Percentiles rank a stretch among this genome's conserved stretches.
phyloP scores from a whole-genome alignment of 805 yeast species.

The Zygosaccharomyces lentus region DNA sequence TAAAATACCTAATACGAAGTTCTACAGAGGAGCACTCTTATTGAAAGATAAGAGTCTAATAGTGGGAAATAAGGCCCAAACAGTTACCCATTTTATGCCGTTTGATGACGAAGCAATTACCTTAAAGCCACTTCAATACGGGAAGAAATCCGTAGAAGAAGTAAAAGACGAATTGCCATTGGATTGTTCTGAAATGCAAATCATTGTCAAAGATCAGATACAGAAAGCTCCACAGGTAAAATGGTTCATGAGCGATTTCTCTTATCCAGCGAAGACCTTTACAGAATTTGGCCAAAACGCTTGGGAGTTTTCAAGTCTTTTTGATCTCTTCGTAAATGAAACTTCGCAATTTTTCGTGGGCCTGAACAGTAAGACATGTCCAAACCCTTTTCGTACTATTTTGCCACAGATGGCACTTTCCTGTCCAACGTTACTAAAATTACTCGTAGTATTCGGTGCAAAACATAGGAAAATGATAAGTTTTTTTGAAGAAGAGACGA shows the following conservation, averaged over 20 bases:
- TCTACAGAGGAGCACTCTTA: constrained; percentile 1
- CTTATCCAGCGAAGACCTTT: too few species aligned
- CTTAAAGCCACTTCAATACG: neutral
- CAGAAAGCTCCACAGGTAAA: too few species aligned
- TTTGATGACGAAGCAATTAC: neutral
- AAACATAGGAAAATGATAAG: constrained; percentile 36
- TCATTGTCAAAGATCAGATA: too few species aligned
- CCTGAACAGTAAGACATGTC: constrained; percentile 49
- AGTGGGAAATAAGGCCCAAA: neutral
- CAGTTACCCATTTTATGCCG: neutral
- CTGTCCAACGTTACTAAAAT: constrained; percentile 49
- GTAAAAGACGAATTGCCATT: neutral
- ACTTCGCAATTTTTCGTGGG: constrained; percentile 64
- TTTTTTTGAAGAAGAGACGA: neutral
- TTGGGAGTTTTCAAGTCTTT: constrained; percentile 47
- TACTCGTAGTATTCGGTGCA: constrained; percentile 50
- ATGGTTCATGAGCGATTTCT: too few species aligned
- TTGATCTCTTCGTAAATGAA: constrained; percentile 57
- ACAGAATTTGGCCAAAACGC: constrained; percentile 3
- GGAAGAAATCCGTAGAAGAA: neutral
- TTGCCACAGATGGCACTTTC: constrained; percentile 66
- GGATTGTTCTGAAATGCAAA: too few species aligned
- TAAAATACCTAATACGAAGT: constrained; percentile 9
- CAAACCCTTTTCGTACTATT: constrained; percentile 61
- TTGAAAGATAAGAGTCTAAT: constrained; percentile 2